These are phyloP conservation scores for Clonostachys rhizophaga DNA, from an alignment of 2,329 filamentous ascomycete species.

Conservation along the genomic window DNA sequence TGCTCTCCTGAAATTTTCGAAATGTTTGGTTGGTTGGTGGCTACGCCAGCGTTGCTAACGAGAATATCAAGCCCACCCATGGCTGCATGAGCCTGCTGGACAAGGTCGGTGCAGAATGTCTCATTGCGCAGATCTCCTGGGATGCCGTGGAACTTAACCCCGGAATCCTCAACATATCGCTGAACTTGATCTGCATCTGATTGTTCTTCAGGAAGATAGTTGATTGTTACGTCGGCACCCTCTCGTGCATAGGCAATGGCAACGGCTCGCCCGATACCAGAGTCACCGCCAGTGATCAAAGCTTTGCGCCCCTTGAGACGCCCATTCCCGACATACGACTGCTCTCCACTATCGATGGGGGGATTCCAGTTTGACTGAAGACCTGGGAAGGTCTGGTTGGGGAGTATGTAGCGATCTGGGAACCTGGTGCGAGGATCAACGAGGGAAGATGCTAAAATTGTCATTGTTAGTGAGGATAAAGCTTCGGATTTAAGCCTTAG, in stretches of 20 bases:
- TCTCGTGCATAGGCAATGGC: slow-evolving; percentile 53
- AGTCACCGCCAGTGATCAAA: slow-evolving; percentile 52
- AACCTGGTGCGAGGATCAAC: neutral
- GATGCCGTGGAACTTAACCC: slow-evolving; percentile 60
- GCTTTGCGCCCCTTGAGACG: slow-evolving; percentile 46
- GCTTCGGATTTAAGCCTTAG: no score
- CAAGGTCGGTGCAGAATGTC: slow-evolving; percentile 64
- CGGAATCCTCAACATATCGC: slow-evolving; percentile 32
- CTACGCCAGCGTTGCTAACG: slow-evolving; percentile 60
- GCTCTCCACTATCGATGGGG: neutral
- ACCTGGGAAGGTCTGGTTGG: no score
- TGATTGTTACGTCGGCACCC: slow-evolving; percentile 50
- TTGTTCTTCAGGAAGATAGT: slow-evolving; percentile 52
- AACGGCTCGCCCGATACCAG: slow-evolving; percentile 10
- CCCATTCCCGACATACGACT: slow-evolving; percentile 24
- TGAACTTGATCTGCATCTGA: slow-evolving; percentile 40
- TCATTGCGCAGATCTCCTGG: slow-evolving; percentile 59
- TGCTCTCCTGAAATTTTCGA: neutral
- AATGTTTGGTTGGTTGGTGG: neutral
- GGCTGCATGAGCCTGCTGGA: slow-evolving; percentile 60
- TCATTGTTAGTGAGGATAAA: no score
- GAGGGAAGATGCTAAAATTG: neutral
- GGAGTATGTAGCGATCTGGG: no score
- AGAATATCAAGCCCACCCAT: slow-evolving; percentile 71
- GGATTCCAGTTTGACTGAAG: no score